phyloP scores from a whole-genome alignment of 768 basidiomycete genomes.

The Exsudoporus frostii region DNA sequence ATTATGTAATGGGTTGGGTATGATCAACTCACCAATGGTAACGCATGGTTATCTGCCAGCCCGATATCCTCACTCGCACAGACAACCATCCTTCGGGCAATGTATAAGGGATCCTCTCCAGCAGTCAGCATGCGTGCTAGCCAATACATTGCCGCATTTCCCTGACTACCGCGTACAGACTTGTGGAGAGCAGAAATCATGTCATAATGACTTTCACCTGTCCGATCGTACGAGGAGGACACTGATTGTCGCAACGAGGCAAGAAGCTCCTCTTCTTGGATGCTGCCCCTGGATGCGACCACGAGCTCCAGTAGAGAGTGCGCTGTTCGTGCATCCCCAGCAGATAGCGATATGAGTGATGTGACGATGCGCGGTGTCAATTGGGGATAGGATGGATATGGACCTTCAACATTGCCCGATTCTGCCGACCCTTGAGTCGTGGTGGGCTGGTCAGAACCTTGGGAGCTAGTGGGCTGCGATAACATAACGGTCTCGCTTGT shows the following conservation, averaged over 20 bases:
- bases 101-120: constrained; percentile 79
- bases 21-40: constrained; percentile 56
- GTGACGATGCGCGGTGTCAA: constrained; percentile 46
- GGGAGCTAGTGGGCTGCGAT: constrained; percentile 13
- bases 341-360: constrained; percentile 51
- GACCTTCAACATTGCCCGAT: constrained; percentile 9
- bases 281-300: constrained; percentile 40
- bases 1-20: constrained; percentile 6
- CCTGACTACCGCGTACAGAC: constrained; percentile 72
- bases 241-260: constrained; percentile 58
- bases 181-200: constrained; percentile 87
- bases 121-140: constrained; percentile 78
- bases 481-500: background rate
- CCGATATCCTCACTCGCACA: constrained; percentile 88
- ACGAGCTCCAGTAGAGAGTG: constrained; percentile 75
- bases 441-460: constrained; percentile 16
- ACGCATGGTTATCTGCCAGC: constrained; percentile 70
- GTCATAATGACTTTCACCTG: constrained; percentile 74
- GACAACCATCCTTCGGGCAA: constrained; percentile 71
- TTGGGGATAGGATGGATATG: constrained; percentile 33
- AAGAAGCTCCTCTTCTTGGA: constrained; percentile 50
- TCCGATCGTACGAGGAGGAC: constrained; percentile 67
- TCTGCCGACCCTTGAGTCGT: constrained; percentile 17
- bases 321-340: constrained; percentile 75
- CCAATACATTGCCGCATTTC: constrained; percentile 83